Base-by-base conservation (phyloP, 345 rosid genomes). In the Brassica juncea region DNA sequence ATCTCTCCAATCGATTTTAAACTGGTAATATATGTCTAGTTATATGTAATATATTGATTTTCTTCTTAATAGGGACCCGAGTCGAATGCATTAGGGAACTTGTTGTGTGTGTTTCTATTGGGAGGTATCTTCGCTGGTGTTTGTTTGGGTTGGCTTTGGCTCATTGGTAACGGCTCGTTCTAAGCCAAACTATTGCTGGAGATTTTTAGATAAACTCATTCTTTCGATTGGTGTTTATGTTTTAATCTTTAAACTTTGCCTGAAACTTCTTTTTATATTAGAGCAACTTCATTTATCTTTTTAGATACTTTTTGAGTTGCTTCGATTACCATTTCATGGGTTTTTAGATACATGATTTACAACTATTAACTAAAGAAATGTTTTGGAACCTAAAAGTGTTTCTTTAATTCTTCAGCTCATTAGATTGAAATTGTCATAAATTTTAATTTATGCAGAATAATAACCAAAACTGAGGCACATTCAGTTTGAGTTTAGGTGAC, bases 131-230 rank as follows among this genome's bases (percentile, higher is more conserved):
- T 82, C 57, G 57, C 21, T 54, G 85, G 85, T 2, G 82, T 74
- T 57, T 78, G 84, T 35, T 49, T 81, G 27, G 84, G 76, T 49
- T 81, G 84, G 78, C 81, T 81, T 11, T 81, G 84, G 84, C 84
- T 81, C 66, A 81, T 81, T 68, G 81, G 81, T 28, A 82, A 86
- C 25, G 71, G 72, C 31, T 84, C 89, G 42, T 93, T 87, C 19
- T 16, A 25, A 28, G 9, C n/a, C 5, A 47, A 16, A 31, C 1
- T 10, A 3, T 58, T 63, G 16, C 23, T 58, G 55, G 23, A 6
- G 60, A 23, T 4, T 39, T 4, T 23, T 25, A 27, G 3, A 25
- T 37, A 21, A 44, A 47, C 35, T 63, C 14, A 39, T 21, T 58
- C 14, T 7, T 67, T 39, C 9, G 31, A 8, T 39, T 63, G 15